Percentiles rank a stretch among this genome's conserved stretches.
These are phyloP conservation scores for Leptographium wingfieldii DNA, from an alignment of 2,329 filamentous ascomycete genomes.

Conservation along the genomic window DNA sequence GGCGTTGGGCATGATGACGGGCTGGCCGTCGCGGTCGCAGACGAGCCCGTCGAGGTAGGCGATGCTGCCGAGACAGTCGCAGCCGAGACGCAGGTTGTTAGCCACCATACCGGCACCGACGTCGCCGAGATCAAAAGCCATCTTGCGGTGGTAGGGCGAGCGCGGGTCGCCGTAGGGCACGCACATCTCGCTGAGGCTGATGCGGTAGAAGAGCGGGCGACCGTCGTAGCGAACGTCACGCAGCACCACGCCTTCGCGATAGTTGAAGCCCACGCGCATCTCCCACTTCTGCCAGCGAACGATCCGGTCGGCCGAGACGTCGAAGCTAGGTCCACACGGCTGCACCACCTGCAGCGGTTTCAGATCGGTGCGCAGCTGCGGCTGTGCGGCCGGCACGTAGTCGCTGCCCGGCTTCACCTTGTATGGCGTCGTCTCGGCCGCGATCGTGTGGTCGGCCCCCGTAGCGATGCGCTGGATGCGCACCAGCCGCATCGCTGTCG, in stretches of 20 bases:
- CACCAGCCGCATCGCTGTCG: slow-evolving; percentile 30
- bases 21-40: slow-evolving; percentile 35
- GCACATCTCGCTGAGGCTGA: slow-evolving; percentile 57
- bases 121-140: slow-evolving; percentile 61
- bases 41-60: slow-evolving; percentile 47
- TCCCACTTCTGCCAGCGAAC: slow-evolving; percentile 55
- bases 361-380: slow-evolving; percentile 26
- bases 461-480: slow-evolving; percentile 31
- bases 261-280: slow-evolving; percentile 89
- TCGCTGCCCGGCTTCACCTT: slow-evolving; percentile 19
- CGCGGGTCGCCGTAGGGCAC: slow-evolving; percentile 53
- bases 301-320: slow-evolving; percentile 24
- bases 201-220: slow-evolving; percentile 50
- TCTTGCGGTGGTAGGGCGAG: slow-evolving; percentile 53
- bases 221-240: slow-evolving; percentile 69
- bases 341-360: slow-evolving; percentile 35
- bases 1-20: slow-evolving; percentile 36
- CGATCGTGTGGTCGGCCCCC: slow-evolving; percentile 41
- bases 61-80: slow-evolving; percentile 57
- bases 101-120: slow-evolving; percentile 52
- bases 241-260: slow-evolving; percentile 79
- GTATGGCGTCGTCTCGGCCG: slow-evolving; percentile 18
- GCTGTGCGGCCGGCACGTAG: slow-evolving; percentile 21
- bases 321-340: slow-evolving; percentile 22
- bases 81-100: slow-evolving; percentile 56